phyloP scores from a whole-genome alignment of 1,284 basidiomycete genomes.

The Moniliella sp. region DNA sequence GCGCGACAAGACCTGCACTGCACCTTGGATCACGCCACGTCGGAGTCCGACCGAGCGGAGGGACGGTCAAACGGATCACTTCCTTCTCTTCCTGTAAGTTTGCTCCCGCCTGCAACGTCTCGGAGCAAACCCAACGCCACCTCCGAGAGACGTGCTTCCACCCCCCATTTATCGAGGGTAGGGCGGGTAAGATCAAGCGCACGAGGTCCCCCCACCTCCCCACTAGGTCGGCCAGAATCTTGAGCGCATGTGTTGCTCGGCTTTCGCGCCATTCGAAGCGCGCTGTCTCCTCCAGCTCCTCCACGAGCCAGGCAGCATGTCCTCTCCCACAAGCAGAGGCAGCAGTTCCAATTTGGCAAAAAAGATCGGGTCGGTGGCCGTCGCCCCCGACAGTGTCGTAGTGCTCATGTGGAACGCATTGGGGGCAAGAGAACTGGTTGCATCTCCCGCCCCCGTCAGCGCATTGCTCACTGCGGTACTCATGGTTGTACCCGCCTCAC shows the following conservation, averaged over 20 bases:
- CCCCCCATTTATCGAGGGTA: no score
- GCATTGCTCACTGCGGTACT: not conserved
- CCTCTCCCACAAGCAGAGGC: not conserved
- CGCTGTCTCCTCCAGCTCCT: conserved; percentile 1
- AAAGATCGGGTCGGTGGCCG: not conserved
- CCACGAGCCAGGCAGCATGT: not conserved
- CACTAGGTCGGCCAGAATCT: not conserved
- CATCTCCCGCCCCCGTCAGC: not conserved
- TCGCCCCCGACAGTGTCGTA: not conserved
- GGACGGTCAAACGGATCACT: no score
- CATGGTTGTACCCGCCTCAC: no score
- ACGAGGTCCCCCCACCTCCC: no score
- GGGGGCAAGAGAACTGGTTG: not conserved
- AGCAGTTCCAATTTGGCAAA: not conserved
- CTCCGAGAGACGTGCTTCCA: not conserved
- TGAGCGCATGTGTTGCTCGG: not conserved
- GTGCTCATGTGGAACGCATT: no score
- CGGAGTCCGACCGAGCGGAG: no score
- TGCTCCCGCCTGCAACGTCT: no score
- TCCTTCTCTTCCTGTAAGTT: no score
- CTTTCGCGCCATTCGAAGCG: not conserved
- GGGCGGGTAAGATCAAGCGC: no score
- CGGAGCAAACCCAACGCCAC: not conserved
- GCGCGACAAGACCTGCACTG: no score
- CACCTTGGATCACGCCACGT: no score